Percentiles rank a stretch among this genome's conserved stretches.
Conservation (phyloP, 208 protist species). For the Leishmania guyanensis region DNA sequence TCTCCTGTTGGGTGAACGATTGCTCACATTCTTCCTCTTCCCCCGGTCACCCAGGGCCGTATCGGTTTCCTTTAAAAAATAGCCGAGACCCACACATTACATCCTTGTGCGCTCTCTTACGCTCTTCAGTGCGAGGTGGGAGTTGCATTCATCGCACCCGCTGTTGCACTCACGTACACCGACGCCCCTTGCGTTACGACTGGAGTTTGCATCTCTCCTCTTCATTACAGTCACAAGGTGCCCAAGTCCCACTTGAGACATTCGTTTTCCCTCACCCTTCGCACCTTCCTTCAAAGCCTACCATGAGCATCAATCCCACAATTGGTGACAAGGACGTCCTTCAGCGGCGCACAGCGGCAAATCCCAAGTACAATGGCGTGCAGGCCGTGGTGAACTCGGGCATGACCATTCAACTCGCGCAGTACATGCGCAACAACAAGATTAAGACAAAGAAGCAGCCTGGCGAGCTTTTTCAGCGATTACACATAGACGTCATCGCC, state of each 20-base stretch:
- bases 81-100: not conserved
- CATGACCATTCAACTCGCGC: constrained; percentile 70
- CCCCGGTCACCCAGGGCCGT: too few species aligned
- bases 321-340: constrained; percentile 84
- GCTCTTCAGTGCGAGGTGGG: not conserved
- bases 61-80: not conserved
- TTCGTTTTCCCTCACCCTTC: not conserved
- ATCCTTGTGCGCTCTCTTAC: not conserved
- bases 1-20: not conserved
- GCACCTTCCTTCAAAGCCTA: not conserved
- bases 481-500: constrained; percentile 52
- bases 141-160: not conserved
- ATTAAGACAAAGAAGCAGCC: constrained; percentile 51
- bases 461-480: constrained; percentile 79
- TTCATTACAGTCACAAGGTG: not conserved
- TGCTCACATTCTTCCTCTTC: not conserved
- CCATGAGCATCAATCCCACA: constrained; percentile 56
- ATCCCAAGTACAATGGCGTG: constrained; percentile 67
- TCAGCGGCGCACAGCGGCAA: constrained; percentile 35
- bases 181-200: not conserved
- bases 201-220: not conserved
- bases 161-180: not conserved
- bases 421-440: constrained; percentile 54
- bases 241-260: too few species aligned
- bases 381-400: constrained; percentile 84